Evolutionary conservation across 1,284 basidiomycete species (phyloP).

Genomic region (Tylopilus orsonianus): DNA sequence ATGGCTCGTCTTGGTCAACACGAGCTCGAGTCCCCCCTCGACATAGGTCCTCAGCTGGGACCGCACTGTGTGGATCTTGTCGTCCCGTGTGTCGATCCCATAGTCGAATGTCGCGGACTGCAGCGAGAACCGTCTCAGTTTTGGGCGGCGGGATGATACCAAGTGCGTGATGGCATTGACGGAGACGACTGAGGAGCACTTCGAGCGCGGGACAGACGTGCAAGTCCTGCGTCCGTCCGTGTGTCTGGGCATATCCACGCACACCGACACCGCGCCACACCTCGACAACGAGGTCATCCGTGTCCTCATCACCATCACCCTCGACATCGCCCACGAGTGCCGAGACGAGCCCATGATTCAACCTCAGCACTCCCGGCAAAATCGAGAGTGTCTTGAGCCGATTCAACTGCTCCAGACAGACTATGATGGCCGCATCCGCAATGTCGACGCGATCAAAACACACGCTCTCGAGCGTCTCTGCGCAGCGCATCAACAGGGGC

Average conservation of each 20-base stretch:
- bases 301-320: background rate
- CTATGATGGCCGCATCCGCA: conserved; percentile 18
- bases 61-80: conserved; percentile 20
- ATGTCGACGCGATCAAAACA: conserved; percentile 28
- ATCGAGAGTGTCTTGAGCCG: conserved; percentile 21
- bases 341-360: conserved; percentile 32
- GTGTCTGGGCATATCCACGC: background rate
- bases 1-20: conserved; percentile 22
- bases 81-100: conserved; percentile 30
- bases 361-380: conserved; percentile 28
- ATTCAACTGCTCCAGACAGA: conserved; percentile 25
- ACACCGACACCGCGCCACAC: no score
- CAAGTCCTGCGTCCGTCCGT: no score
- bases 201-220: conserved; percentile 29
- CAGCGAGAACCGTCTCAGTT: conserved; percentile 22
- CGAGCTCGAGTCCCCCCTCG: conserved; percentile 21
- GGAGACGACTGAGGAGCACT: conserved; percentile 27
- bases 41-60: conserved; percentile 15
- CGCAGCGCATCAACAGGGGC: conserved; percentile 27
- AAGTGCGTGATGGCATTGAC: conserved; percentile 25
- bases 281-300: no score
- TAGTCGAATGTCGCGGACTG: conserved; percentile 33
- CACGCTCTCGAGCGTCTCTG: conserved; percentile 32
- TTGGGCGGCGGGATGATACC: conserved; percentile 26
- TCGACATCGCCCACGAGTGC: conserved; percentile 16